Percentiles rank a stretch among this genome's conserved stretches.
Conservation (phyloP, 176 grass and related monocot species). For the Aegilops speltoides region DNA sequence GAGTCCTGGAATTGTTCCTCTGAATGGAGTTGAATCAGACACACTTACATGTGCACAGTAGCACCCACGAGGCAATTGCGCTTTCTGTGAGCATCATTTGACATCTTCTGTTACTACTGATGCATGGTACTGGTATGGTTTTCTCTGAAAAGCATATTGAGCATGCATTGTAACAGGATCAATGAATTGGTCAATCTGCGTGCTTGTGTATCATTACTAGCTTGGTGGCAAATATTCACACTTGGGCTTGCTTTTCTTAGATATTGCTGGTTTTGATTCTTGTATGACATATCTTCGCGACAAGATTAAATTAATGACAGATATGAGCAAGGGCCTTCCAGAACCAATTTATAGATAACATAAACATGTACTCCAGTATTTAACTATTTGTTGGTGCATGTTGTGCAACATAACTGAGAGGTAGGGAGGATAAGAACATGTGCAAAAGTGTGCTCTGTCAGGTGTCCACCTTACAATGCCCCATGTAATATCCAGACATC, state of each 20-base stretch:
- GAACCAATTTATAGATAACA: conserved; percentile 13
- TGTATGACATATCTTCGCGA: neutral
- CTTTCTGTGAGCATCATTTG: neutral
- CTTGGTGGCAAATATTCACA: neutral
- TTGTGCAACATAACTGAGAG: neutral
- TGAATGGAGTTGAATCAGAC: neutral
- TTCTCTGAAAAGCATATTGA: conserved; percentile 26
- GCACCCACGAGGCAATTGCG: neutral
- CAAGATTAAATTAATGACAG: neutral
- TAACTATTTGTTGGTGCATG: conserved; percentile 17
- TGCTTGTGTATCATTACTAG: neutral
- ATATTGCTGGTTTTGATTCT: conserved; percentile 15
- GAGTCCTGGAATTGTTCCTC: conserved; percentile 6
- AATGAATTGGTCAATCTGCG: neutral
- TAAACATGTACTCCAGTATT: neutral
- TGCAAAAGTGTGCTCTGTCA: neutral
- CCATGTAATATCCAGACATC: neutral
- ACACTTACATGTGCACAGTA: neutral
- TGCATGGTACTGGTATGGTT: neutral
- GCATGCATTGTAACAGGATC: neutral
- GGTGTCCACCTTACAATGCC: neutral
- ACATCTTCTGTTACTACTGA: neutral
- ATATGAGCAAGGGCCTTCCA: neutral
- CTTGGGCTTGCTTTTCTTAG: neutral
- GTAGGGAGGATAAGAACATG: neutral